Evolutionary conservation across 169 alveolate species (phyloP).

Genomic region (Eimeria falciformis): DNA sequence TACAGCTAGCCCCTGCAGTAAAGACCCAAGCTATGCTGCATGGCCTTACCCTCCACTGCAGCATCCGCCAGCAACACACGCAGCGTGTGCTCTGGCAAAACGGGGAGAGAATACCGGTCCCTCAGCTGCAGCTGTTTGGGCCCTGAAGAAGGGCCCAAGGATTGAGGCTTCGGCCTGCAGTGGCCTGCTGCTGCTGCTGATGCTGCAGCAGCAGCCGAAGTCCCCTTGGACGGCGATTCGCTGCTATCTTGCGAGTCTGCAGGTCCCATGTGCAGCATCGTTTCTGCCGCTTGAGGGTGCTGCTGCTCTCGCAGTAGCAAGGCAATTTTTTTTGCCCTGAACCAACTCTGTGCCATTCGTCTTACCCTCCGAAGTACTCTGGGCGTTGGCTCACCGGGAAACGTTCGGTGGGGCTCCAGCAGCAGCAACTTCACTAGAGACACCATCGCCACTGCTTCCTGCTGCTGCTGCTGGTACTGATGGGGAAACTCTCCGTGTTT

Average conservation of each 20-base stretch:
- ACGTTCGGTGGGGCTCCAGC: constrained; percentile 38
- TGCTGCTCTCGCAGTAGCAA: constrained; percentile 7
- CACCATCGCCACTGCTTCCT: not conserved
- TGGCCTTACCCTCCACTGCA: constrained; percentile 22
- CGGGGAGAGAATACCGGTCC: not conserved
- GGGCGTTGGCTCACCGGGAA: constrained; percentile 29
- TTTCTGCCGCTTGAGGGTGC: constrained; percentile 16
- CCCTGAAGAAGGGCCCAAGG: too few relatives aligned
- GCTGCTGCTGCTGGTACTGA: constrained; percentile 24
- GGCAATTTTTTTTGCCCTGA: constrained; percentile 26
- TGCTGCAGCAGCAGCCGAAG: constrained; percentile 5
- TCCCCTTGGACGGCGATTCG: not conserved
- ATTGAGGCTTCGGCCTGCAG: not conserved
- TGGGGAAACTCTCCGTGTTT: not conserved
- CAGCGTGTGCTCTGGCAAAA: not conserved
- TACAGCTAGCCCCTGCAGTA: too few relatives aligned
- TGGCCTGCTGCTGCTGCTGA: not conserved
- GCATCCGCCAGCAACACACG: constrained; percentile 14
- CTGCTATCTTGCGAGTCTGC: not conserved
- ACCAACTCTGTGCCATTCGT: constrained; percentile 34
- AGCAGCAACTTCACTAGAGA: constrained; percentile 13
- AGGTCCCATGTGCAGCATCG: not conserved
- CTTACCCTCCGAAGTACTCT: constrained; percentile 3
- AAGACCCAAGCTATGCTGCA: too few relatives aligned
- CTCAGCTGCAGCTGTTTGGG: not conserved